A percentile compares a stretch with the other conserved stretches of the same genome.
These are phyloP conservation scores for Boletus mariae DNA, from an alignment of 1,284 basidiomycete genomes.

Conservation along the genomic window DNA sequence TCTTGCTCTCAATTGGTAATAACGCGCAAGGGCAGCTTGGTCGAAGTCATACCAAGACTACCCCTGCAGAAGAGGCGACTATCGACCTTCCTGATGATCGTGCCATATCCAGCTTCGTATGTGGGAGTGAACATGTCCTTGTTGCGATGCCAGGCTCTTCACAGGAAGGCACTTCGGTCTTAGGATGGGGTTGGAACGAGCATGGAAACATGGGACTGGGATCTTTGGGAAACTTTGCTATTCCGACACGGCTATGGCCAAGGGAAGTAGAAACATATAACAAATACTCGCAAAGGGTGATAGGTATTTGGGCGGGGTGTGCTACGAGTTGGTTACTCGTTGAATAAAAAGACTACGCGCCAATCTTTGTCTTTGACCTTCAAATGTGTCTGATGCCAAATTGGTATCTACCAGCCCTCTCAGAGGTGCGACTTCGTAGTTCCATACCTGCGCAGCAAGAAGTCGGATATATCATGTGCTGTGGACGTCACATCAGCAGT, in stretches of 20 bases:
- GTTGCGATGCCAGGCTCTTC: conserved; percentile 24
- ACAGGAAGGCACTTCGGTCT: conserved; percentile 42
- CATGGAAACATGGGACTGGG: conserved; percentile 85
- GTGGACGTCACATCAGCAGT: neutral
- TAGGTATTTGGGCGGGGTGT: conserved; percentile 63
- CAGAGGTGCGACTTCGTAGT: neutral
- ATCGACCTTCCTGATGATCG: conserved; percentile 37
- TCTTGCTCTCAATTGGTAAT: conserved; percentile 56
- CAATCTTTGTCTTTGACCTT: too few species aligned
- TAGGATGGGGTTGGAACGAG: conserved; percentile 94
- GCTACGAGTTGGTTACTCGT: conserved; percentile 71
- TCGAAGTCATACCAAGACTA: conserved; percentile 19
- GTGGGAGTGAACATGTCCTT: conserved; percentile 84
- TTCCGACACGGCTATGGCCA: conserved; percentile 56
- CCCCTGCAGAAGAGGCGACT: conserved; percentile 9
- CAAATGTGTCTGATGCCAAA: too few species aligned
- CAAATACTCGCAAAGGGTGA: conserved; percentile 17
- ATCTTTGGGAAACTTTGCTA: conserved; percentile 47
- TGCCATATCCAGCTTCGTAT: conserved; percentile 36
- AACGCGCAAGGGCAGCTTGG: conserved; percentile 74
- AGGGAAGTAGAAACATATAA: conserved; percentile 10
- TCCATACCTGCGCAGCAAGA: conserved; percentile 17
- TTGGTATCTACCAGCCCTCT: neutral
- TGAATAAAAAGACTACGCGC: conserved; percentile 16
- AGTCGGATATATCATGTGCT: conserved; percentile 28